Evolutionary conservation across 148 eudicot genomes (phyloP), one percentile per base, ranked within the genome.

Genomic region (Salicornia ramosissima): DNA sequence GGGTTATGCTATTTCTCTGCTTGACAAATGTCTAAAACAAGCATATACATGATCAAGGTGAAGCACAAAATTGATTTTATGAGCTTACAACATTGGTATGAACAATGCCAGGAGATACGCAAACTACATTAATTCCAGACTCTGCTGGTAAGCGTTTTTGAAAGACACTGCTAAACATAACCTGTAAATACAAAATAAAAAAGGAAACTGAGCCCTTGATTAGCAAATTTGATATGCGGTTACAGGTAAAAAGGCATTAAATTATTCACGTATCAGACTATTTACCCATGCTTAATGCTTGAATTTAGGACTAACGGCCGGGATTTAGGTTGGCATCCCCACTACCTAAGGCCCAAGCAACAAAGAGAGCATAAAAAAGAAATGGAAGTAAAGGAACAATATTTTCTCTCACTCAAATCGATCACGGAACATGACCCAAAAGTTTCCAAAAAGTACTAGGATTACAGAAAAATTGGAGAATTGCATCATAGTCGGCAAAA

Each of bases 41-140:
- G 25, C 46, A 22, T 19, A 76, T 33, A 66, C 53, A 57, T 10
- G 29, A 21, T 19, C 31, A 43, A 31, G 51, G 50, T 58, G 51
- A 67, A 9, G 11, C 36, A 5, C 25, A 30, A 39, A 46, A 16
- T 46, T 18, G 46, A 50, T 67, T 72, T 87, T 31, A 40, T 75
- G 63, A 51, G 73, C 96, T 80, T 85, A 94, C 98, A 80, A 94
- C 96, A 79, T 90, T 84, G 45, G 98, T 94, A 15, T 90, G 92
- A 62, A 94, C 98, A 69, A 94, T 88, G 76, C 98, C 98, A 80
- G 98, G 98, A 34, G 96, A 87, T 46, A 83, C 90, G 80, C 98
- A 90, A 30, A 85, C 73, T 68, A 94, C 89, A 47, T 79, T 85
- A 68, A 94, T 77, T 65, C 98, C 97, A 73, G 96, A 78, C 80